A percentile compares a stretch with the other conserved stretches of the same genome.
These are phyloP conservation scores for Magnusiomyces suaveolens DNA, from an alignment of 1,139 yeast genomes.

Conservation along the genomic window DNA sequence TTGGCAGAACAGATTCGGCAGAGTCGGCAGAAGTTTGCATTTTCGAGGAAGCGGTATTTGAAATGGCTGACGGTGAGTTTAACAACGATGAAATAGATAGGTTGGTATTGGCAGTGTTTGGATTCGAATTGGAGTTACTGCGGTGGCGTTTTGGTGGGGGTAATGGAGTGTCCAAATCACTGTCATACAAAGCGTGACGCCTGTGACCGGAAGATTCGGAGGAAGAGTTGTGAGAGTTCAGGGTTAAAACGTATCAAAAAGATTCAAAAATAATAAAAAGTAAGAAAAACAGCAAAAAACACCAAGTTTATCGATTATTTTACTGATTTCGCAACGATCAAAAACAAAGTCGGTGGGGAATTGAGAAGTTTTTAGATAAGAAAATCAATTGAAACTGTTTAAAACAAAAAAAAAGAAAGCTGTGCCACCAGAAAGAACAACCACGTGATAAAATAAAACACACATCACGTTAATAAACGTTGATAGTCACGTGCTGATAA, in stretches of 20 bases:
- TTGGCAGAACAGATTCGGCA: background rate
- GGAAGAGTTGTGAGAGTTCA: background rate
- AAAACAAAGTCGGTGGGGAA: too few relatives aligned
- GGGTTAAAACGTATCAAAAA: background rate
- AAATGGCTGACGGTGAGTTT: background rate
- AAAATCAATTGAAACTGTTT: too few relatives aligned
- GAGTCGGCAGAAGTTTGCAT: background rate
- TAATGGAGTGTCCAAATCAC: constrained; percentile 4
- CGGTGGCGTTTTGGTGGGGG: constrained; percentile 6
- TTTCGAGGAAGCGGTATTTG: background rate
- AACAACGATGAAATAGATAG: background rate
- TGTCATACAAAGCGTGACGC: constrained; percentile 4
- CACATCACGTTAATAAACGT: too few relatives aligned
- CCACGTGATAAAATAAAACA: too few relatives aligned
- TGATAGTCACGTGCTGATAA: too few relatives aligned
- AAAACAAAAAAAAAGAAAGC: background rate
- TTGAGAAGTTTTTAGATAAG: too few relatives aligned
- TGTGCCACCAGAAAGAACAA: too few relatives aligned
- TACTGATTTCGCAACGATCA: too few relatives aligned
- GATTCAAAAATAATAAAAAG: background rate
- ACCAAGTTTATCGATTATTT: too few relatives aligned
- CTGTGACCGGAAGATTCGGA: constrained; percentile 5
- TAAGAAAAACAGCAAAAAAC: background rate
- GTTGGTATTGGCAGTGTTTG: background rate
- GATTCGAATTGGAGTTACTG: background rate